A percentile compares a stretch with the other conserved stretches of the same genome.
Conservation (phyloP, 306 rosid genomes). For the Begonia loranthoides region DNA sequence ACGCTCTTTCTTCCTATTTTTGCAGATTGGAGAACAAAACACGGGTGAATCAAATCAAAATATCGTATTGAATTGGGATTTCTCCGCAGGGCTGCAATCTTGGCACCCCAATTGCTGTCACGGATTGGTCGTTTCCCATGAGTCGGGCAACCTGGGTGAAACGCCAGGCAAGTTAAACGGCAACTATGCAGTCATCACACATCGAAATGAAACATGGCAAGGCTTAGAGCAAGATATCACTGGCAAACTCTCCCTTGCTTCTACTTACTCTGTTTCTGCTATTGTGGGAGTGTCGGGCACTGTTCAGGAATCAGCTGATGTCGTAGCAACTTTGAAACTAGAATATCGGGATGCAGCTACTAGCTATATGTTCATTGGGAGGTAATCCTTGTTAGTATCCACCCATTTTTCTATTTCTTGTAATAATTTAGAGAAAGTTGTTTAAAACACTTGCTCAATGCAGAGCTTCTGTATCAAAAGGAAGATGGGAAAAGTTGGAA, state of each 20-base stretch:
- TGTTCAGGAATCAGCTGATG: slow-evolving; percentile 45
- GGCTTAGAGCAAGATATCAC: slow-evolving; percentile 93
- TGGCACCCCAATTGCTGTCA: slow-evolving; percentile 70
- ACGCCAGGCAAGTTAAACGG: slow-evolving; percentile 9
- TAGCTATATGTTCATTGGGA: slow-evolving; percentile 50
- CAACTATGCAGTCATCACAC: slow-evolving; percentile 46
- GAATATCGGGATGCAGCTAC: slow-evolving; percentile 46
- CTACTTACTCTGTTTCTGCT: slow-evolving; percentile 53
- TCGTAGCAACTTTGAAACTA: slow-evolving; percentile 68
- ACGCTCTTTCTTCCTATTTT: slow-evolving; percentile 5
- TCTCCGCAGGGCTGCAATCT: slow-evolving; percentile 55
- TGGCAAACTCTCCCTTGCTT: slow-evolving; percentile 30
- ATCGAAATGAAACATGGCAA: slow-evolving; percentile 84
- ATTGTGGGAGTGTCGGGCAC: slow-evolving; percentile 66
- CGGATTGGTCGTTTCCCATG: slow-evolving; percentile 42
- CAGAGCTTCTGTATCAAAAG: slow-evolving; percentile 59
- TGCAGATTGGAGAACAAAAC: slow-evolving; percentile 32
- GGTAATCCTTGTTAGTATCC: slow-evolving; percentile 26
- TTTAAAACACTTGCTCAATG: slow-evolving; percentile 8
- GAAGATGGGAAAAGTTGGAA: slow-evolving; percentile 65
- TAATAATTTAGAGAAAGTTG: slow-evolving; percentile 1
- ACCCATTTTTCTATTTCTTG: neutral
- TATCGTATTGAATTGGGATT: slow-evolving; percentile 64
- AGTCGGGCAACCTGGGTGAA: slow-evolving; percentile 25
- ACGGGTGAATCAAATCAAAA: slow-evolving; percentile 25